Evolutionary conservation across 1,284 basidiomycete species (phyloP), one percentile per base, ranked within the genome.

Genomic region (Cryptococcus sp.): DNA sequence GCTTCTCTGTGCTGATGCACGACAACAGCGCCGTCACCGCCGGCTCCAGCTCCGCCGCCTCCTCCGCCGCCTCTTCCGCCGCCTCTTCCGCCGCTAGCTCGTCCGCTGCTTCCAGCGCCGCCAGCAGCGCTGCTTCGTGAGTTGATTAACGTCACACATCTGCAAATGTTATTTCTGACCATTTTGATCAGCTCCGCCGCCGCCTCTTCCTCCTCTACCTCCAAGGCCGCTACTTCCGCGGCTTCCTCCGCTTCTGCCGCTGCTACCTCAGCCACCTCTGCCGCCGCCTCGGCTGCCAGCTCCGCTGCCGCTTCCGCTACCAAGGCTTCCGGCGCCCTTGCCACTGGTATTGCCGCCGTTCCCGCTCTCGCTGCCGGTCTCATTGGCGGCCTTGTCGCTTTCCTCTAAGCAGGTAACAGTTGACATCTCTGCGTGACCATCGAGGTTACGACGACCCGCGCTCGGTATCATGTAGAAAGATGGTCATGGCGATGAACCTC

Each of bases 301-400:
- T 58, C 66, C 20, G 61, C 67, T 23, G 49, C 62, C 54, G 54
- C 60, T 47, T 47, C 64, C 47, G 52, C 57, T 39, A 39, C 58
- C 45, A 45, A 39, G 30, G 22, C 61, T 48, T 61, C 59, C 23
- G 71, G 62, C 54, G 69, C 67, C 35, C 43, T 68, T 46, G 47
- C 55, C 52, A 63, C 54, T 30, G 65, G 61, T 41, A 55, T 66
- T 47, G 64, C 62, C 50, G 71, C 63, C 47, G 35, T 71, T 47
- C 68, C 69, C 23, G 67, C 66, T 51, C 51, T 74, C 47, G 72
- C 67, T 46, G 61, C 65, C 53, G 75, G 64, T 54, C 58, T 65
- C 41, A 39, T 73, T 49, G 72, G 67, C 58, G 71, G 64, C 59
- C 60, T 71, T 39, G 68, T 67, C 51, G 51, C 67, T 43, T 61